Percentiles rank a stretch among this genome's conserved stretches.
These are phyloP conservation scores for Melanomma pulvis-pyrius DNA, from an alignment of 495 filamentous ascomycete species.

Conservation along the genomic window DNA sequence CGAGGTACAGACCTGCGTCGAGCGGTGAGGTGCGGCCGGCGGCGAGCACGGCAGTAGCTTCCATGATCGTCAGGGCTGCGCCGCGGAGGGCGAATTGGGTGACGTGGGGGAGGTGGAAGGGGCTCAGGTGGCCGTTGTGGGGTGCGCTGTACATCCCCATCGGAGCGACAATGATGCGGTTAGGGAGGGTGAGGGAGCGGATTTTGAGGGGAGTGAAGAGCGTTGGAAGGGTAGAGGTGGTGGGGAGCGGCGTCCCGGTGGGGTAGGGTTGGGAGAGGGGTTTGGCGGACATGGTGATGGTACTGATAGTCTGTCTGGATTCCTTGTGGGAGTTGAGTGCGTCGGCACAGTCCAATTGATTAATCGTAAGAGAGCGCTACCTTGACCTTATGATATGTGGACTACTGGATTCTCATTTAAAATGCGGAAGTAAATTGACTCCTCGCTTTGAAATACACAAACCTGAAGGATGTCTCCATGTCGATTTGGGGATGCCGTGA, in stretches of 20 bases:
- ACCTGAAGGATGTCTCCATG: too few species aligned
- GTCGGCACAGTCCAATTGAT: too few species aligned
- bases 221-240: slow-evolving; percentile 4
- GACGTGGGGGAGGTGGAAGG: neutral
- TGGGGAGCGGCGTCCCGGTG: neutral
- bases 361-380: too few species aligned
- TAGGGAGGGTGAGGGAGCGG: slow-evolving; percentile 1
- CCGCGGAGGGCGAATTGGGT: slow-evolving; percentile 44
- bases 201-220: slow-evolving; percentile 20
- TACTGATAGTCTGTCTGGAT: too few species aligned
- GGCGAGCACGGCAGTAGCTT: slow-evolving; percentile 69
- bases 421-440: too few species aligned
- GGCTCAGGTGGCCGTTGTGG: neutral
- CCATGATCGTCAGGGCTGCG: slow-evolving; percentile 67
- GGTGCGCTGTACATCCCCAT: slow-evolving; percentile 6
- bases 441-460: too few species aligned
- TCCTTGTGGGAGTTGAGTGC: too few species aligned
- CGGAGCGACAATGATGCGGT: slow-evolving; percentile 13
- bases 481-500: too few species aligned
- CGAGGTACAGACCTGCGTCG: slow-evolving; percentile 71
- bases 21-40: slow-evolving; percentile 76
- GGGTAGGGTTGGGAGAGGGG: neutral
- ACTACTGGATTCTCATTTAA: too few species aligned
- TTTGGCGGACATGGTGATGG: neutral
- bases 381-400: too few species aligned